Conservation (phyloP, 345 rosid genomes). For the Gossypium longicalyx region DNA sequence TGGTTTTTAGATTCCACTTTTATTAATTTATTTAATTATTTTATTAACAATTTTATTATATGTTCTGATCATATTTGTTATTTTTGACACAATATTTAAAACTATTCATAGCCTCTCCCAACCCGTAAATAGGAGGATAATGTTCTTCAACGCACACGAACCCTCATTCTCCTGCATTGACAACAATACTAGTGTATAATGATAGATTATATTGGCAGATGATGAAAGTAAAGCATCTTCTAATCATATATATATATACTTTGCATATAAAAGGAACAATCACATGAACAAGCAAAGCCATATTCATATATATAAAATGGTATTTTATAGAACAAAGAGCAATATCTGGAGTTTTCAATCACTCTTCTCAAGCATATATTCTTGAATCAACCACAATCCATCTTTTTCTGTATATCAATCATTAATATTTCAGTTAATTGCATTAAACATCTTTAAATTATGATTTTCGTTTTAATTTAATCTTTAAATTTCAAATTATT, state of each 20-base stretch:
- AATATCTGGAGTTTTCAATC: background rate
- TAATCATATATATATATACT: background rate
- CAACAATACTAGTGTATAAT: no score
- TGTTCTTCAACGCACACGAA: fast-evolving
- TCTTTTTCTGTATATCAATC: background rate
- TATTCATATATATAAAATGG: background rate
- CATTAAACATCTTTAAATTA: no score
- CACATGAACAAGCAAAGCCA: background rate
- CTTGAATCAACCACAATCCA: background rate
- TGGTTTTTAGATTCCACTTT: no score
- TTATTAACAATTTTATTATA: no score
- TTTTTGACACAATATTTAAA: no score
- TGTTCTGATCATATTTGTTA: fast-evolving
- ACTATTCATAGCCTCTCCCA: fast-evolving
- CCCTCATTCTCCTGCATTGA: fast-evolving
- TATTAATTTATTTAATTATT: no score
- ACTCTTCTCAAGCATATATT: background rate
- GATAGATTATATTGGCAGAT: no score
- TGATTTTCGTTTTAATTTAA: no score
- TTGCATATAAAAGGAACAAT: background rate
- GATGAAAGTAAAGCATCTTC: no score
- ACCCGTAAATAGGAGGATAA: no score
- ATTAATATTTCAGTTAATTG: no score
- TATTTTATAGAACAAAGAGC: background rate
- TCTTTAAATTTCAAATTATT: no score